phyloP scores from a whole-genome alignment of 179 eudicot genomes.

The Pouteria campechiana region DNA sequence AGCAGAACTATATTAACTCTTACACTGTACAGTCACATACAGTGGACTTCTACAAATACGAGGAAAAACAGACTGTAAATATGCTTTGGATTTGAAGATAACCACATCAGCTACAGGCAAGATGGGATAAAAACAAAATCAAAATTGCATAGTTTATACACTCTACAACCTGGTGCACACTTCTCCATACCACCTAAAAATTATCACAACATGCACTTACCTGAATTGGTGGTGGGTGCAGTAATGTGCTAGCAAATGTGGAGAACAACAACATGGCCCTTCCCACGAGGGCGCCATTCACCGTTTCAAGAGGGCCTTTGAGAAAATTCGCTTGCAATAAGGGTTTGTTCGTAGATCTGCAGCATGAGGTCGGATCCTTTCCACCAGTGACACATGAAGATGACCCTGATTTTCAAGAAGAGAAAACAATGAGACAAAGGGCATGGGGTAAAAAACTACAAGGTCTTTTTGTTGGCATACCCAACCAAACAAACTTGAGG shows the following conservation, averaged over 20 bases:
- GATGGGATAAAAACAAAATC: conserved; percentile 1
- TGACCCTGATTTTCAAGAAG: conserved; percentile 48
- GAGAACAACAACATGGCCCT: conserved; percentile 9
- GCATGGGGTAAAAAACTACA: background rate
- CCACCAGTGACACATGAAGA: conserved; percentile 32
- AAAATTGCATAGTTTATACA: background rate
- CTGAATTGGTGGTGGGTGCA: background rate
- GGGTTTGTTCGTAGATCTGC: conserved; percentile 64
- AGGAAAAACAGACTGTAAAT: background rate
- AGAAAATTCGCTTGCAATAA: conserved; percentile 64
- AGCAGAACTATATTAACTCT: background rate
- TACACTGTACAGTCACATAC: conserved; percentile 4
- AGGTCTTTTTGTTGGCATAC: background rate
- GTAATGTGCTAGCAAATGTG: background rate
- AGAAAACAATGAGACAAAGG: background rate
- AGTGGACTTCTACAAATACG: background rate
- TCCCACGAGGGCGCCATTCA: conserved; percentile 8
- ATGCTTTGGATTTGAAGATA: background rate
- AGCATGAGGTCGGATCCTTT: conserved; percentile 49
- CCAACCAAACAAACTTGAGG: background rate
- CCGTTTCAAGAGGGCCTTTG: conserved; percentile 43
- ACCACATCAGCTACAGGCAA: background rate
- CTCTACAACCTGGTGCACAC: background rate
- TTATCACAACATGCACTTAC: background rate
- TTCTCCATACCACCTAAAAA: background rate